Evolutionary conservation across 306 rosid species (phyloP), one percentile per base, ranked within the genome.

Genomic region (Herpetospermum pedunculosum): DNA sequence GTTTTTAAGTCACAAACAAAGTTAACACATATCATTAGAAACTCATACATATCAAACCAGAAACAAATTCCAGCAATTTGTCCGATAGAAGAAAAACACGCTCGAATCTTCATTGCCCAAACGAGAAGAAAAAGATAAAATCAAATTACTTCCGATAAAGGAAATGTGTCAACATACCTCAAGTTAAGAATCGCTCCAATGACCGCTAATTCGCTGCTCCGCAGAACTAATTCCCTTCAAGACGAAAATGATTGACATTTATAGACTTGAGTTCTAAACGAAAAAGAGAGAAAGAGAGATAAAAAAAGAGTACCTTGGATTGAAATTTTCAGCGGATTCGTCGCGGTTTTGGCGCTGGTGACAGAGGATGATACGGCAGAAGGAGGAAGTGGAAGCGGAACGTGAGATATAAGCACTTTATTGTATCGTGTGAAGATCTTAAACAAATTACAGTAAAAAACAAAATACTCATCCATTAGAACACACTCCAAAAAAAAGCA

Each of bases 181-280:
- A 92, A 64, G 79, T 88, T 88, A 79, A 92, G 81, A 76, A 92
- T 73, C 70, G 96, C 92, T 44, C 91, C 98, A 76, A n/a, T n/a
- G n/a, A n/a, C n/a, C n/a, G n/a, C n/a, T n/a, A n/a, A n/a, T n/a
- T n/a, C n/a, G n/a, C n/a, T n/a, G n/a, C n/a, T n/a, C n/a, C n/a
- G n/a, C n/a, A n/a, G n/a, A n/a, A n/a, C n/a, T n/a, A n/a, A n/a
- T n/a, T n/a, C n/a, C n/a, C n/a, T n/a, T n/a, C n/a, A n/a, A n/a
- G n/a, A n/a, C n/a, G n/a, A n/a, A n/a, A n/a, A n/a, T n/a, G n/a
- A n/a, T n/a, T n/a, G n/a, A n/a, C n/a, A n/a, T n/a, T n/a, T n/a
- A n/a, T n/a, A 88, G 52, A 68, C 65, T 79, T 55, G 40, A 64
- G 46, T 70, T n/a, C 13, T 29, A 46, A 4, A 6, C 15, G 77